A percentile compares a stretch with the other conserved stretches of the same genome.
These are phyloP conservation scores for Cladosporium sp. DNA, from an alignment of 2,329 filamentous ascomycete species.

Conservation along the genomic window DNA sequence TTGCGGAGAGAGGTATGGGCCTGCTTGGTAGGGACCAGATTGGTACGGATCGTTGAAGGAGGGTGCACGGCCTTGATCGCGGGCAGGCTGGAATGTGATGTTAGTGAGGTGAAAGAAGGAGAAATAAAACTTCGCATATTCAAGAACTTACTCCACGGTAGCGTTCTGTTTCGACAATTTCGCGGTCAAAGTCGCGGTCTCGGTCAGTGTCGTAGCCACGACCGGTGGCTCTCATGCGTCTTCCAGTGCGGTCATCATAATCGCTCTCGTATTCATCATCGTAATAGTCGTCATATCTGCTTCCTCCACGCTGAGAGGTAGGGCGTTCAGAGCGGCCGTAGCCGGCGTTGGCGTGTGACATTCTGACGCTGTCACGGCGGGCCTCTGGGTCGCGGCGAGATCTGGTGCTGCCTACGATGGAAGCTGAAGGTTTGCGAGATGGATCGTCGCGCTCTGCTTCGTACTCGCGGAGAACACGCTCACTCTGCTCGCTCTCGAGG, in stretches of 20 bases:
- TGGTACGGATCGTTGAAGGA: constrained; percentile 13
- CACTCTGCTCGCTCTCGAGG: constrained; percentile 20
- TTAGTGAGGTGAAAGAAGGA: constrained; percentile 16
- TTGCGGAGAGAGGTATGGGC: constrained; percentile 5
- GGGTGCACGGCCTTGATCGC: constrained; percentile 17
- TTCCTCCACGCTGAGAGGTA: background rate
- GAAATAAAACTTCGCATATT: background rate
- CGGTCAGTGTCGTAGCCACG: constrained; percentile 18
- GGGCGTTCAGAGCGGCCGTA: constrained; percentile 28
- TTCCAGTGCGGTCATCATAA: constrained; percentile 15
- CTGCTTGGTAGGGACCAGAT: constrained; percentile 6
- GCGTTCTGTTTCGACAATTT: constrained; percentile 27
- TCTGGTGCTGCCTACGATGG: constrained; percentile 9
- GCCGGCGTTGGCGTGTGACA: constrained; percentile 21
- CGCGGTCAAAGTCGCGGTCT: constrained; percentile 28
- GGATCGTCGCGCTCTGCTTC: constrained; percentile 29
- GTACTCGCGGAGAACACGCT: constrained; percentile 25
- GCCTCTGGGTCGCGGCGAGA: constrained; percentile 14
- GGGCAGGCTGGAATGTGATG: constrained; percentile 19
- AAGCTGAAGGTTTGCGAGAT: constrained; percentile 17
- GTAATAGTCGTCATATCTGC: constrained; percentile 9
- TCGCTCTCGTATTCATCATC: constrained; percentile 15
- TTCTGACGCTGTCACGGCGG: constrained; percentile 22
- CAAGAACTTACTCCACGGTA: constrained; percentile 29
- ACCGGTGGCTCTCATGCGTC: constrained; percentile 13